These are phyloP conservation scores for Drosera spatulata DNA, from an alignment of 179 eudicot genomes.

Conservation along the genomic window DNA sequence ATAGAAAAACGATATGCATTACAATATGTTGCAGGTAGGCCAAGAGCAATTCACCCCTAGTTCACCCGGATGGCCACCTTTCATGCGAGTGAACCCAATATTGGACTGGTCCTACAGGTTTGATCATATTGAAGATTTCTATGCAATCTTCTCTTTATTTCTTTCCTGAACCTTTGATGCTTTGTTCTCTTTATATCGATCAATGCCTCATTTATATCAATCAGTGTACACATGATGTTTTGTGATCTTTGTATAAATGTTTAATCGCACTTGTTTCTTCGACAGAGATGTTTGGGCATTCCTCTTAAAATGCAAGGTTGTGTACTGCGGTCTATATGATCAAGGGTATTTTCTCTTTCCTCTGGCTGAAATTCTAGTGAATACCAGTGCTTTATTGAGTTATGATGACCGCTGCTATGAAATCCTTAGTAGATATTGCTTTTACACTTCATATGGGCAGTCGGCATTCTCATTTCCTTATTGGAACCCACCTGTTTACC, in stretches of 20 bases:
- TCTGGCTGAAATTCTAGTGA: conserved; percentile 2
- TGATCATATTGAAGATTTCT: conserved; percentile 1
- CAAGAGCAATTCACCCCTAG: conserved; percentile 98
- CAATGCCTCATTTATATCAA: neutral
- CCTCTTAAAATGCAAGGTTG: conserved; percentile 83
- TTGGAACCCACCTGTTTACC: no score
- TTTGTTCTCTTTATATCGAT: neutral
- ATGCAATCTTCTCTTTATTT: neutral
- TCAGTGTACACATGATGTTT: neutral
- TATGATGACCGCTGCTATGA: neutral
- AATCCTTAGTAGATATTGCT: neutral
- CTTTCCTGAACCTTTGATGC: neutral
- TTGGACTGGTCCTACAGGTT: conserved; percentile 99
- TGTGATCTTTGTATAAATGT: neutral
- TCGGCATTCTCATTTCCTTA: no score
- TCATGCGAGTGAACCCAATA: conserved; percentile 98
- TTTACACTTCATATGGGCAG: neutral
- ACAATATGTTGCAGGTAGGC: conserved; percentile 58
- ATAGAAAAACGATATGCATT: conserved; percentile 8
- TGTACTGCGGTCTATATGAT: conserved; percentile 92
- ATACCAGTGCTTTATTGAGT: conserved; percentile 1
- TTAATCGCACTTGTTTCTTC: conserved; percentile 11
- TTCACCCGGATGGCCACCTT: conserved; percentile 98
- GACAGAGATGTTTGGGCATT: conserved; percentile 97
- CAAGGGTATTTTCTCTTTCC: conserved; percentile 53